phyloP scores from a whole-genome alignment of 2,329 filamentous ascomycete genomes.

The Aspergillus glaucus region DNA sequence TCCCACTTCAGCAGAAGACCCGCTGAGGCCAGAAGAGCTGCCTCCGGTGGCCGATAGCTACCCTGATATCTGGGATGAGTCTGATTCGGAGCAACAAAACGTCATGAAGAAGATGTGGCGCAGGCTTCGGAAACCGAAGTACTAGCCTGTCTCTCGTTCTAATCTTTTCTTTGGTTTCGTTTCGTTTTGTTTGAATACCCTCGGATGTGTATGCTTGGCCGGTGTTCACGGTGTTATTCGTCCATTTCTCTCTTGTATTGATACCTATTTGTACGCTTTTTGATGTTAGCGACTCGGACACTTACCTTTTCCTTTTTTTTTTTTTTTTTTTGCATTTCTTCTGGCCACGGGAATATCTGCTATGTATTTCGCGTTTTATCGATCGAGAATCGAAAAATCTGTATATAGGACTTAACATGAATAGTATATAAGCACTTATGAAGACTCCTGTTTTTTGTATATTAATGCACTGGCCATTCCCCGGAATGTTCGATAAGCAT shows the following conservation, averaged over 20 bases:
- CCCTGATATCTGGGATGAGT: constrained; percentile 35
- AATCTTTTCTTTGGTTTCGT: not conserved
- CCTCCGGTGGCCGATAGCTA: constrained; percentile 37
- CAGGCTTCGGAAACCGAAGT: constrained; percentile 29
- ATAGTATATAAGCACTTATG: not conserved
- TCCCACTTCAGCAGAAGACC: constrained; percentile 58
- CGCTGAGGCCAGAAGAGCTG: constrained; percentile 51
- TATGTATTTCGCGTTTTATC: no score
- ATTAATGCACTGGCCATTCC: not conserved
- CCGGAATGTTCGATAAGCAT: not conserved
- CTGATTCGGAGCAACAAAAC: constrained; percentile 33
- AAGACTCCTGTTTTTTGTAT: not conserved
- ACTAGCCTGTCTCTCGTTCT: constrained; percentile 3
- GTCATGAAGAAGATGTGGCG: constrained; percentile 41
- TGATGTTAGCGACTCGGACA: no score
- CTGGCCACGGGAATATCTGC: no score
- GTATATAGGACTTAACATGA: not conserved
- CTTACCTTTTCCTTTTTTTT: no score
- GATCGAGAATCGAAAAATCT: not conserved
- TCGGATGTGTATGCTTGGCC: no score
- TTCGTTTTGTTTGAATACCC: not conserved
- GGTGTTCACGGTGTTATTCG: no score
- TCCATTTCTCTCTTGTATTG: not conserved
- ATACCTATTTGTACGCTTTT: no score
- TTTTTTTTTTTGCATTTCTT: no score